Percentiles rank a stretch among this genome's conserved stretches.
These are phyloP conservation scores for Cercospora sp. DNA, from an alignment of 2,329 filamentous ascomycete genomes.

Conservation along the genomic window DNA sequence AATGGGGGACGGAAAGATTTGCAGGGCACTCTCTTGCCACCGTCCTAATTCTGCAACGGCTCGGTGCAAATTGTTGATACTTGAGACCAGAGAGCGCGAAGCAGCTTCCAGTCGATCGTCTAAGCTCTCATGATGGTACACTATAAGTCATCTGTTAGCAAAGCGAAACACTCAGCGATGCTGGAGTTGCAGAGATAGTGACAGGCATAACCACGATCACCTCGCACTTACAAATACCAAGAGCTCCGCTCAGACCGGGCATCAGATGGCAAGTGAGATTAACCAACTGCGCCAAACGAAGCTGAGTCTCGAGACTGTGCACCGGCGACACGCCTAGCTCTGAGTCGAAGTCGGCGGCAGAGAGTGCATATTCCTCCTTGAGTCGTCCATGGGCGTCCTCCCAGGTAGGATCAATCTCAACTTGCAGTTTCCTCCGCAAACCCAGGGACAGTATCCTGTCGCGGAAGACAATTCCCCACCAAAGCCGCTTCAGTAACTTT, in stretches of 20 bases:
- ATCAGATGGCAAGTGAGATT: constrained; percentile 21
- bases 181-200: background rate
- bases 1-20: constrained; percentile 23
- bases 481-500: constrained; percentile 24
- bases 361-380: constrained; percentile 19
- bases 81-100: constrained; percentile 13
- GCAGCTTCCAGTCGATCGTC: constrained; percentile 25
- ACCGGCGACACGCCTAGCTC: constrained; percentile 25
- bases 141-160: background rate
- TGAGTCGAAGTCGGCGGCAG: constrained; percentile 21
- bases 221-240: constrained; percentile 6
- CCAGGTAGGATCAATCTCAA: constrained; percentile 21
- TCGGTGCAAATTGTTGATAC: constrained; percentile 20
- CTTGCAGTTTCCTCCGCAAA: constrained; percentile 20
- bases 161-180: background rate
- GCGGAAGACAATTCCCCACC: constrained; percentile 27
- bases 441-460: constrained; percentile 25
- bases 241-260: constrained; percentile 17
- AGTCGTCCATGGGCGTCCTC: constrained; percentile 7
- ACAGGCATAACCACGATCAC: background rate
- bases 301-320: constrained; percentile 25
- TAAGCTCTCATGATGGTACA: constrained; percentile 24
- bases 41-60: constrained; percentile 17
- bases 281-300: constrained; percentile 19
- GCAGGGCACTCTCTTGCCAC: constrained; percentile 25